These are phyloP conservation scores for Marasmius sp. DNA, from an alignment of 1,284 basidiomycete genomes.

Conservation along the genomic window DNA sequence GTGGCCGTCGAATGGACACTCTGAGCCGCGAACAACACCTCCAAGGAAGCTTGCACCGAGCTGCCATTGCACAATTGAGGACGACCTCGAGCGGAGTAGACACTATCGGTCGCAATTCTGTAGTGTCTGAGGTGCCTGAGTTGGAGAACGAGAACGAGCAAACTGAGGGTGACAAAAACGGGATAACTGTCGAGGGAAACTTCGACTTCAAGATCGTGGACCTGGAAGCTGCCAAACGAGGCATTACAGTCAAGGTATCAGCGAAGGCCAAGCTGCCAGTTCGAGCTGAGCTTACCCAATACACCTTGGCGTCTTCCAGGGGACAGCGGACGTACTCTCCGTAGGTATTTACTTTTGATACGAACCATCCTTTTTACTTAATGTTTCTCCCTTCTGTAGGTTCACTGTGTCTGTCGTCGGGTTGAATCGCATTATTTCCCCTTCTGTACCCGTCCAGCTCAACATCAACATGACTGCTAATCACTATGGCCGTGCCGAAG, in stretches of 20 bases:
- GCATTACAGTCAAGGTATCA: slow-evolving; percentile 17
- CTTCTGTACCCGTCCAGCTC: slow-evolving; percentile 27
- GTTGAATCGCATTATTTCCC: slow-evolving; percentile 20
- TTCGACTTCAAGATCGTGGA: slow-evolving; percentile 36
- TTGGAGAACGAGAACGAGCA: slow-evolving; percentile 8
- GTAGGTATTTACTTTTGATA: background rate
- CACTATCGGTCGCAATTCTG: no score
- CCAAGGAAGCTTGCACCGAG: no score
- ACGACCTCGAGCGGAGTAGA: no score
- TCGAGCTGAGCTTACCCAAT: slow-evolving; percentile 27
- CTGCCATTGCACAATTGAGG: no score
- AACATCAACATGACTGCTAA: slow-evolving; percentile 32
- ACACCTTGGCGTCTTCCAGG: slow-evolving; percentile 33
- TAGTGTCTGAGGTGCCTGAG: no score
- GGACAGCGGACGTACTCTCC: slow-evolving; percentile 9
- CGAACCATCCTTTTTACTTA: background rate
- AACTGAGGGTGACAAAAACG: slow-evolving; percentile 30
- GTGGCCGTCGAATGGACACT: no score
- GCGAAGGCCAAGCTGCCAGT: slow-evolving; percentile 30
- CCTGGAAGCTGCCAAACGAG: slow-evolving; percentile 21
- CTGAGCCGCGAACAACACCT: no score
- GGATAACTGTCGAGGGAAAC: slow-evolving; percentile 25
- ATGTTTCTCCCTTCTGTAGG: background rate
- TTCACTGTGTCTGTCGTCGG: slow-evolving; percentile 6
- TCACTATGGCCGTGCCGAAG: slow-evolving; percentile 48